These are phyloP conservation scores for Colletotrichum scovillei DNA, from an alignment of 2,329 filamentous ascomycete genomes.

Conservation along the genomic window DNA sequence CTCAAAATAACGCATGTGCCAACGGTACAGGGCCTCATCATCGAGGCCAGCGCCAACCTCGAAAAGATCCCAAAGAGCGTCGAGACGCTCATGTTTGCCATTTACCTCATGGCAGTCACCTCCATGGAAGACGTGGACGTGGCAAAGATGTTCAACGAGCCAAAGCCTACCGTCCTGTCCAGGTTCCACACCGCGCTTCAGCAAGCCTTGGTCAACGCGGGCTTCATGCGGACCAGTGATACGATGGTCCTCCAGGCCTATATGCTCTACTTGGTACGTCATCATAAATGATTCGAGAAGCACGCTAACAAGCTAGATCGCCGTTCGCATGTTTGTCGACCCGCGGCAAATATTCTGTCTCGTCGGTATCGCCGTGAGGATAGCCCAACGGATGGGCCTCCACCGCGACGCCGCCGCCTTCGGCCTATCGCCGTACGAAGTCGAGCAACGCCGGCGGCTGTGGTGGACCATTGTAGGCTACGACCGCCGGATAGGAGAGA, in stretches of 20 bases:
- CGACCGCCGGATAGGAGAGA: slow-evolving; percentile 76
- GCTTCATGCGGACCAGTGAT: slow-evolving; percentile 75
- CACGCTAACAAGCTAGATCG: slow-evolving; percentile 40
- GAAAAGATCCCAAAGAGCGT: slow-evolving; percentile 65
- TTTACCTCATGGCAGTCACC: slow-evolving; percentile 69
- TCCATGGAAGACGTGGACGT: slow-evolving; percentile 68
- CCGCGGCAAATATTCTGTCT: slow-evolving; percentile 71
- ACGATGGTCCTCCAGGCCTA: slow-evolving; percentile 75
- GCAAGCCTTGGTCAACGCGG: slow-evolving; percentile 73
- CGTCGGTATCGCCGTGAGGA: slow-evolving; percentile 73
- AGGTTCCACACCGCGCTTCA: slow-evolving; percentile 70
- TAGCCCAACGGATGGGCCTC: slow-evolving; percentile 76
- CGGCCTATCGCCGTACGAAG: slow-evolving; percentile 66
- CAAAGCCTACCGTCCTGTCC: slow-evolving; percentile 60
- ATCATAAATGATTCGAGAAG: background rate
- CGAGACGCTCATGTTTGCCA: slow-evolving; percentile 76
- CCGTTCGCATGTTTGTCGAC: slow-evolving; percentile 68
- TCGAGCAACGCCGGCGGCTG: slow-evolving; percentile 76
- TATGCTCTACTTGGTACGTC: slow-evolving; percentile 72
- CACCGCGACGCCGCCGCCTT: slow-evolving; percentile 70
- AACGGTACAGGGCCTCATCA: slow-evolving; percentile 71
- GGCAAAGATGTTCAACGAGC: slow-evolving; percentile 61
- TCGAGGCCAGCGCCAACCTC: slow-evolving; percentile 69
- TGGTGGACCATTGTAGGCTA: slow-evolving; percentile 80
- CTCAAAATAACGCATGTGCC: slow-evolving; percentile 76